Conservation (phyloP, 1,139 yeast genomes). For the Debaryomycetaceae sp. region DNA sequence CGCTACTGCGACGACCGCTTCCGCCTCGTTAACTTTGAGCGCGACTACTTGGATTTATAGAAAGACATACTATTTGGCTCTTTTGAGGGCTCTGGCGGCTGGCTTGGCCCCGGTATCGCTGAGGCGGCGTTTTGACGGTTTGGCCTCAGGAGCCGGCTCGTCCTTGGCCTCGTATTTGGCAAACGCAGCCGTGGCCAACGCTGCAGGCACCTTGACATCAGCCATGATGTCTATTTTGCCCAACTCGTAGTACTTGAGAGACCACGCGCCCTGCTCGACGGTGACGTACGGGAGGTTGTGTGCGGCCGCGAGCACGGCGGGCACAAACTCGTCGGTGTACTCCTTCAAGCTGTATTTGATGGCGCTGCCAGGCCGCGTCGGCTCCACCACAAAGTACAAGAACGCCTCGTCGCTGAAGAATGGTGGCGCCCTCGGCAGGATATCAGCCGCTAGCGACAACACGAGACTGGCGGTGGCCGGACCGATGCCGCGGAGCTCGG, state of each 20-base stretch:
- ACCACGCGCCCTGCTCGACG: slow-evolving; percentile 38
- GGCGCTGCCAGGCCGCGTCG: slow-evolving; percentile 22
- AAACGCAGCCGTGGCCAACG: slow-evolving; percentile 12
- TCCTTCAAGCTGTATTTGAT: slow-evolving; percentile 42
- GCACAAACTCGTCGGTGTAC: slow-evolving; percentile 32
- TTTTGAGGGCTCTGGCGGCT: slow-evolving; percentile 3
- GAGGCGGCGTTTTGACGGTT: neutral
- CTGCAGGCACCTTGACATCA: slow-evolving; percentile 21
- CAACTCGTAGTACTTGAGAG: slow-evolving; percentile 27
- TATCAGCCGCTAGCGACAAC: slow-evolving; percentile 25
- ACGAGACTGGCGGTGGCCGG: slow-evolving; percentile 49
- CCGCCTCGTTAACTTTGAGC: slow-evolving; percentile 36
- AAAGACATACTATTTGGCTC: slow-evolving; percentile 1
- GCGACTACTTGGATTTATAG: slow-evolving; percentile 31
- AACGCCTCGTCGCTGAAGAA: slow-evolving; percentile 49
- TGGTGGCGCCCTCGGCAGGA: slow-evolving; percentile 32
- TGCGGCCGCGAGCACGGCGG: slow-evolving; percentile 15
- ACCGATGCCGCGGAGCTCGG: slow-evolving; percentile 43
- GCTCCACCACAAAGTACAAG: slow-evolving; percentile 29
- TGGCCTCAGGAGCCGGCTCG: neutral
- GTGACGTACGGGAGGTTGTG: slow-evolving; percentile 15
- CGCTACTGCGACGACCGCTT: slow-evolving; percentile 31
- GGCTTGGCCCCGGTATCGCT: slow-evolving; percentile 1
- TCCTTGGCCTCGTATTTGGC: slow-evolving; percentile 3
- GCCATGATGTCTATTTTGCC: slow-evolving; percentile 21